phyloP scores from a whole-genome alignment of 805 yeast species.

The Suhomyces faveliae region DNA sequence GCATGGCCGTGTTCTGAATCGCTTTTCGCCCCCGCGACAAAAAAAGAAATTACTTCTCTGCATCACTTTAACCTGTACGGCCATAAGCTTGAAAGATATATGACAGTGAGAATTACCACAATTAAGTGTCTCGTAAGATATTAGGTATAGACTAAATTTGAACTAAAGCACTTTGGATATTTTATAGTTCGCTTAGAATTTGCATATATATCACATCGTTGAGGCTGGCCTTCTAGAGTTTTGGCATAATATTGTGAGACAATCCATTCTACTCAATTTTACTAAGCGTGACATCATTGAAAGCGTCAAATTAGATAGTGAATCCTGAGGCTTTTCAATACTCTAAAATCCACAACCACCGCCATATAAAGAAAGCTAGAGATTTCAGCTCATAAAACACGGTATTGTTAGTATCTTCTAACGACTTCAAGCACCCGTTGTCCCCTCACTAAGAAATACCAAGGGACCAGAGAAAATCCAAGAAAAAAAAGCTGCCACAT shows the following conservation, averaged over 20 bases:
- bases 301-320: background rate
- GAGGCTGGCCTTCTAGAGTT: background rate
- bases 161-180: background rate
- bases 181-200: background rate
- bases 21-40: background rate
- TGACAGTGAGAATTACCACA: background rate
- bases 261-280: background rate
- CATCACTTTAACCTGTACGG: background rate
- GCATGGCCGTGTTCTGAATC: background rate
- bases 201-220: background rate
- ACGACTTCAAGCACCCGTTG: background rate
- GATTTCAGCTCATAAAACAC: background rate
- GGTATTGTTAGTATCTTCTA: too few species aligned
- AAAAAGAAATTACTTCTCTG: background rate
- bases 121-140: background rate
- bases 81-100: background rate
- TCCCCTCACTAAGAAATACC: background rate
- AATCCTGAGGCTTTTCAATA: background rate
- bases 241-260: background rate
- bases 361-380: too few species aligned
- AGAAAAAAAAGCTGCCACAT: background rate
- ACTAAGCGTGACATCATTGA: background rate
- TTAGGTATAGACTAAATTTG: background rate
- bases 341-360: background rate
- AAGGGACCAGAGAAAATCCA: background rate